These are phyloP conservation scores for Cocos nucifera DNA, from an alignment of 176 grass and related monocot species.

Conservation along the genomic window DNA sequence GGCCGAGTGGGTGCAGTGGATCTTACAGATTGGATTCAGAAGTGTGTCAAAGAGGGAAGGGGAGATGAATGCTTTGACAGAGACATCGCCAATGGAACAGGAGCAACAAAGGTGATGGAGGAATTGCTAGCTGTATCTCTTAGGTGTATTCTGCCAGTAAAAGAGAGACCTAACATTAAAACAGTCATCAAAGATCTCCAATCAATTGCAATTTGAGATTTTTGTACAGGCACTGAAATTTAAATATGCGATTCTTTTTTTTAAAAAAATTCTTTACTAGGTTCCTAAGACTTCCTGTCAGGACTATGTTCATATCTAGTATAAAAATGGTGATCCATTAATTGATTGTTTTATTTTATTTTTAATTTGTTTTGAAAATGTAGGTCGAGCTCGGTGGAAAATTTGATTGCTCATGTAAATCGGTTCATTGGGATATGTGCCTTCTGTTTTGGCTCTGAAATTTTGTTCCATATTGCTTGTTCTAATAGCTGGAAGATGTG, in stretches of 20 bases:
- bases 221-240: slow-evolving; percentile 62
- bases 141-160: slow-evolving; percentile 84
- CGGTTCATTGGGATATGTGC: no score
- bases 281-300: slow-evolving; percentile 25
- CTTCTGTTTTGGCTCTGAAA: no score
- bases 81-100: slow-evolving; percentile 70
- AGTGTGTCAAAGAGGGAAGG: slow-evolving; percentile 87
- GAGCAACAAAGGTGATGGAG: slow-evolving; percentile 71
- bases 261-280: slow-evolving; percentile 38
- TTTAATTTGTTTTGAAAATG: no score
- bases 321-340: no score
- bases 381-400: no score
- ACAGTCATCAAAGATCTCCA: slow-evolving; percentile 64
- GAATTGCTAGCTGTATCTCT: slow-evolving; percentile 73
- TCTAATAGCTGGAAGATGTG: no score
- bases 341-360: no score
- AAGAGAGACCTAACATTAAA: slow-evolving; percentile 97
- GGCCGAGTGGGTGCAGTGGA: slow-evolving; percentile 78
- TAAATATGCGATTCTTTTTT: slow-evolving; percentile 11
- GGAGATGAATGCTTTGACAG: slow-evolving; percentile 88
- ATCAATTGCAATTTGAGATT: slow-evolving; percentile 78
- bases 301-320: no score
- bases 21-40: slow-evolving; percentile 95
- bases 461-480: no score
- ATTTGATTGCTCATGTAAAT: no score